Base-by-base conservation (phyloP, 768 basidiomycete genomes). In the Russula sp. region DNA sequence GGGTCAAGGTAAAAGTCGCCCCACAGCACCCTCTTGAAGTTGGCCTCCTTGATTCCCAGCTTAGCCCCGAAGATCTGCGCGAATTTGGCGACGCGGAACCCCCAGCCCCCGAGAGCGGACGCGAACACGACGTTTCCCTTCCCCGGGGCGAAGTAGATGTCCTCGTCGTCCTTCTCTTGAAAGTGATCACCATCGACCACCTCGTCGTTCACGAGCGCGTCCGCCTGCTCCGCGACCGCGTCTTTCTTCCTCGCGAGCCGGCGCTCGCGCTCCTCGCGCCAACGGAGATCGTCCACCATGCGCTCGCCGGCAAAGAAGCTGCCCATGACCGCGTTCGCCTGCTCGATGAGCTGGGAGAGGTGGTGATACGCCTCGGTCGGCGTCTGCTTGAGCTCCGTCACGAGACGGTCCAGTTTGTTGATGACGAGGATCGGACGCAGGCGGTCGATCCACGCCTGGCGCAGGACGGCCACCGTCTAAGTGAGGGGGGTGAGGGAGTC, bases 291-390 rank as follows among this genome's bases (percentile, higher is more conserved):
- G 65, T 98, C 94, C 66, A 96, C 94, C 94, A 98, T 97, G 18
- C 97, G 79, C 65, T 98, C 96, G 2, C 89, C 83, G 4, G 95
- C 94, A 70, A 94, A 98, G 74, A 98, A 95, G 61, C 85, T 84
- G 0, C 97, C 97, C 94, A 98, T 96, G 55, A 98, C 92, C 0
- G 94, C 97, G 70, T 98, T 99, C 31, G 98, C 95, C 70, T 97
- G 92, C 73, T 98, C 96, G 57, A 99, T 92, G 14, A 98, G 80
- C 42, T 92, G 88, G 6, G 85, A 79, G n/a, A 99, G 84, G 70
- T 98, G 96, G 68, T 95, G 91, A 70, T 98, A 92, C 2, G 94
- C 95, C 73, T 98, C 97, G 3, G 85, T 78, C 1, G 97, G 94
- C 0, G 92, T 80, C 14, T 98, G 82, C 71, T 92, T 91, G 56